Percentiles rank a stretch among this genome's conserved stretches.
phyloP scores from a whole-genome alignment of 106 monocot genomes.

The Platanthera guangdongensis region DNA sequence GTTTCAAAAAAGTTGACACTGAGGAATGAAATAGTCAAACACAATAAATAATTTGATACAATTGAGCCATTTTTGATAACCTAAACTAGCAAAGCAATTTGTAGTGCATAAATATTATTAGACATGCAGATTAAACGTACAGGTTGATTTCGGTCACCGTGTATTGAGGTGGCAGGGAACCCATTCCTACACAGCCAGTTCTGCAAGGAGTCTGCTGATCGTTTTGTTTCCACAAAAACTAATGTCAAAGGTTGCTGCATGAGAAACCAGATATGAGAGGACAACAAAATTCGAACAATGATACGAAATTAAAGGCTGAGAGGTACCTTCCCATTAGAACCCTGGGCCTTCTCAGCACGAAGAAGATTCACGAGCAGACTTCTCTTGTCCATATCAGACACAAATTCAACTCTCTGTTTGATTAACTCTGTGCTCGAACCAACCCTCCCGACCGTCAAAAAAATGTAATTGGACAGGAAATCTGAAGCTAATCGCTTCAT shows the following conservation, averaged over 20 bases:
- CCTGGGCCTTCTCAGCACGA: neutral
- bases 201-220: slow-evolving; percentile 39
- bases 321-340: slow-evolving; percentile 2
- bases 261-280: neutral
- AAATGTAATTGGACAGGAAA: slow-evolving; percentile 11
- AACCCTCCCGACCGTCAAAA: slow-evolving; percentile 15
- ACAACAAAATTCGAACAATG: neutral
- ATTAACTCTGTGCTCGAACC: slow-evolving; percentile 24
- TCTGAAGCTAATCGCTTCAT: slow-evolving; percentile 20
- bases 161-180: slow-evolving; percentile 47
- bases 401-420: slow-evolving; percentile 25
- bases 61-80: too few species aligned
- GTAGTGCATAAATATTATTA: too few species aligned
- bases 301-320: neutral
- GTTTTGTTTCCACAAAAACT: slow-evolving; percentile 61
- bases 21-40: too few species aligned
- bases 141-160: slow-evolving; percentile 44
- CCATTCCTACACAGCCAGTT: slow-evolving; percentile 39
- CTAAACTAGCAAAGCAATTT: too few species aligned
- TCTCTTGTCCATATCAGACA: slow-evolving; percentile 21
- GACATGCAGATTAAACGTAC: slow-evolving; percentile 13
- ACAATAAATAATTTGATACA: too few species aligned
- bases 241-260: slow-evolving; percentile 45
- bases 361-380: slow-evolving; percentile 11
- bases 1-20: too few species aligned